These are phyloP conservation scores for Bjerkandera adusta DNA, from an alignment of 1,284 basidiomycete species.

Conservation along the genomic window DNA sequence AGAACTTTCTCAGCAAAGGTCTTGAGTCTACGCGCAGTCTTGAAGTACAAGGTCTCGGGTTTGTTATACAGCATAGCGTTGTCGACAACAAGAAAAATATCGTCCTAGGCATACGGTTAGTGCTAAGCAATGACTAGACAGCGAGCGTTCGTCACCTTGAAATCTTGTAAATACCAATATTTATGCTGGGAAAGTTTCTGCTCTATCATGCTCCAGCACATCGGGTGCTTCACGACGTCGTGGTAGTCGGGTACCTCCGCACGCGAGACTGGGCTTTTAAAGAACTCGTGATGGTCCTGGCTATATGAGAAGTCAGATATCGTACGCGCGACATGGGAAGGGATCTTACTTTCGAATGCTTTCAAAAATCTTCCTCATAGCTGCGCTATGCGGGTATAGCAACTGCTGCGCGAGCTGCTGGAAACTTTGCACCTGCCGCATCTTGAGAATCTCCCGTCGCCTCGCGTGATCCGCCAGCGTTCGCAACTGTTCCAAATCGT, in stretches of 20 bases:
- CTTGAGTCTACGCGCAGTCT: conserved; percentile 70
- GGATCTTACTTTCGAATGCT: conserved; percentile 59
- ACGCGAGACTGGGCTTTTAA: conserved; percentile 80
- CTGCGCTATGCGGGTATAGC: conserved; percentile 67
- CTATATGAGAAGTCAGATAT: conserved; percentile 38
- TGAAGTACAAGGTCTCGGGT: conserved; percentile 70
- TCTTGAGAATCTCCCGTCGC: conserved; percentile 85
- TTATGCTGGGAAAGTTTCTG: conserved; percentile 74
- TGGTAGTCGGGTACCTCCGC: conserved; percentile 90
- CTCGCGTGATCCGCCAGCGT: conserved; percentile 71
- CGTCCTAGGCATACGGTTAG: conserved; percentile 48
- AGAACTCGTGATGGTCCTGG: conserved; percentile 72
- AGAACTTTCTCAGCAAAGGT: conserved; percentile 58
- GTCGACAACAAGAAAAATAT: conserved; percentile 78
- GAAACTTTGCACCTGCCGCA: conserved; percentile 69
- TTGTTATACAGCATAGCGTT: conserved; percentile 92
- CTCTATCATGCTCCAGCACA: conserved; percentile 87
- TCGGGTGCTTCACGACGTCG: conserved; percentile 83
- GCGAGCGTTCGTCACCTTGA: conserved; percentile 55
- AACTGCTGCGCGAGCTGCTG: conserved; percentile 63
- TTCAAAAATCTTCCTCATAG: conserved; percentile 67
- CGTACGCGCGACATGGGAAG: conserved; percentile 4
- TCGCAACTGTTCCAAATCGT: conserved; percentile 77
- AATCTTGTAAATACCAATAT: conserved; percentile 75
- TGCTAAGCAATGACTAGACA: background rate